A percentile compares a stretch with the other conserved stretches of the same genome.
Evolutionary conservation across 768 basidiomycete species (phyloP).

Genomic region (Boletales sp.): DNA sequence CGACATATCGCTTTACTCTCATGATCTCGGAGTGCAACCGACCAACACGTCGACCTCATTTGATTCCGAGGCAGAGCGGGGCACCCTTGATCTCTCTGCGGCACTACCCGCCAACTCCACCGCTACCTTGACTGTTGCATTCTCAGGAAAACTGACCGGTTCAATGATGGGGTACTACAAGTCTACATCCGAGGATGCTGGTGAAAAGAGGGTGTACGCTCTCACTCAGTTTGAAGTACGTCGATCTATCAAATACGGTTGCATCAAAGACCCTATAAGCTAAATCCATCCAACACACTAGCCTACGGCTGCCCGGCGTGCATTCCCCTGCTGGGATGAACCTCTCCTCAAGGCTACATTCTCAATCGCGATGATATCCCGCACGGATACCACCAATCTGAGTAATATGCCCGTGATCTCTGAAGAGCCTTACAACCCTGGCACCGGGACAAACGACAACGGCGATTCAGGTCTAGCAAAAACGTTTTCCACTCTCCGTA

Average conservation of each 20-base stretch:
- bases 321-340: constrained; percentile 93
- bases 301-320: constrained; percentile 81
- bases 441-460: constrained; percentile 28
- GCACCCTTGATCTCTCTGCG: constrained; percentile 54
- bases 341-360: constrained; percentile 87
- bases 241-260: not conserved
- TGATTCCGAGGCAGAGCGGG: constrained; percentile 64
- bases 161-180: constrained; percentile 85
- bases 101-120: constrained; percentile 62
- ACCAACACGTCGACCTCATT: constrained; percentile 41
- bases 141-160: constrained; percentile 60
- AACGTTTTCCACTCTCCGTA: constrained; percentile 39
- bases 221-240: constrained; percentile 87
- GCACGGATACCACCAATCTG: constrained; percentile 67
- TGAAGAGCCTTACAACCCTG: constrained; percentile 46
- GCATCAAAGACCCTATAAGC: not conserved
- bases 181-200: constrained; percentile 59
- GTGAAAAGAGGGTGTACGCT: constrained; percentile 63
- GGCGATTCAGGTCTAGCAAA: constrained; percentile 35
- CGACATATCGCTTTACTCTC: constrained; percentile 51
- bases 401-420: constrained; percentile 85
- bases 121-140: constrained; percentile 67
- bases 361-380: constrained; percentile 72
- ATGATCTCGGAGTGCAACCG: constrained; percentile 49
- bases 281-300: constrained; percentile 27